phyloP scores from a whole-genome alignment of 164 flowering plant species.

The Vitis cinerea region DNA sequence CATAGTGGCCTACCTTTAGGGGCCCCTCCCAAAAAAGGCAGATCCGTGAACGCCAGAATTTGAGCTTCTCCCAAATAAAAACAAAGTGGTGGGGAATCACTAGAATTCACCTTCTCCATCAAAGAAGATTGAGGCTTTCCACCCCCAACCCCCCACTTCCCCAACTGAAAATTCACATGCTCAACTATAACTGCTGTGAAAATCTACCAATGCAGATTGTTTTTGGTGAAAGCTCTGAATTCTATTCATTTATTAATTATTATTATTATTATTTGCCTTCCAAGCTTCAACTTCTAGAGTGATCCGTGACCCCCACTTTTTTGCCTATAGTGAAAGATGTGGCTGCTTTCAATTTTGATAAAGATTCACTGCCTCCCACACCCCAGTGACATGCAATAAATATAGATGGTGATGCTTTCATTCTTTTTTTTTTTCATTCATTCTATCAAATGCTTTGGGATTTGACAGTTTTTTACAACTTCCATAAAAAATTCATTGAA shows the following conservation, averaged over 20 bases:
- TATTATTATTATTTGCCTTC: neutral
- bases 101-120: neutral
- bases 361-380: neutral
- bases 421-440: no score
- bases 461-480: no score
- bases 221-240: neutral
- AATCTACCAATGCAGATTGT: neutral
- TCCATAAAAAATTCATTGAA: no score
- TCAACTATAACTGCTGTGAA: conserved; percentile 4
- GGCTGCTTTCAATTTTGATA: neutral
- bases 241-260: neutral
- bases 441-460: no score
- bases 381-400: neutral
- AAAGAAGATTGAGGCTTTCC: neutral
- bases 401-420: no score
- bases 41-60: conserved; percentile 24
- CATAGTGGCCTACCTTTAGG: neutral
- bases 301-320: conserved; percentile 26
- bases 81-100: conserved; percentile 7
- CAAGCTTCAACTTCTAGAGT: conserved; percentile 30
- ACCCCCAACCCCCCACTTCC: neutral
- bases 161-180: conserved; percentile 31
- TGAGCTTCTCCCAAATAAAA: conserved; percentile 6
- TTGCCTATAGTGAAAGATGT: no score
- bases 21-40: neutral